These are phyloP conservation scores for Monosporascus ibericus DNA, from an alignment of 2,329 filamentous ascomycete species.

Conservation along the genomic window DNA sequence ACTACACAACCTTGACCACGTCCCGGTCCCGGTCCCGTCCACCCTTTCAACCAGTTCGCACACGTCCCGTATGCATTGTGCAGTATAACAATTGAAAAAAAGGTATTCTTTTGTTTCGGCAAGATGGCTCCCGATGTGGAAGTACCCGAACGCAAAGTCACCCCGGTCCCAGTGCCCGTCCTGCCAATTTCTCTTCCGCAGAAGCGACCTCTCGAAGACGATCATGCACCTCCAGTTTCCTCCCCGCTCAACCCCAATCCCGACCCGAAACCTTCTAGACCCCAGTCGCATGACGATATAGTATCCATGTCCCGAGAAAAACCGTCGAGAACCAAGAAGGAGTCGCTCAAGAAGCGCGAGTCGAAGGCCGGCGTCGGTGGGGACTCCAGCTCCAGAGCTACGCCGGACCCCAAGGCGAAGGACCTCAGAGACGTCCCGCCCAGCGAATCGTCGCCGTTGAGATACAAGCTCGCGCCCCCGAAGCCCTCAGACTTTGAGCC, in stretches of 20 bases:
- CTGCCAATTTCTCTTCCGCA: constrained; percentile 47
- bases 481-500: constrained; percentile 56
- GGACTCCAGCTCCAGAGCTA: constrained; percentile 40
- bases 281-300: constrained; percentile 30
- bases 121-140: constrained; percentile 25
- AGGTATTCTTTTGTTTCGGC: not conserved
- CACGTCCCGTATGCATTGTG: not conserved
- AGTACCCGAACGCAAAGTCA: constrained; percentile 22
- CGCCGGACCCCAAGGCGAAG: constrained; percentile 47
- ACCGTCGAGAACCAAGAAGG: constrained; percentile 53
- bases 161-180: constrained; percentile 20
- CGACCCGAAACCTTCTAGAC: constrained; percentile 32
- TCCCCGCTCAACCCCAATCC: constrained; percentile 69
- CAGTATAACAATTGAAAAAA: not conserved
- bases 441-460: constrained; percentile 45
- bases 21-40: too few relatives aligned
- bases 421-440: constrained; percentile 30
- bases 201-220: constrained; percentile 62
- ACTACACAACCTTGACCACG: too few relatives aligned
- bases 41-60: not conserved
- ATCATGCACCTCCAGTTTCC: constrained; percentile 63
- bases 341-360: constrained; percentile 63
- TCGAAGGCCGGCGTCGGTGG: constrained; percentile 46
- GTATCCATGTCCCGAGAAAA: constrained; percentile 40
- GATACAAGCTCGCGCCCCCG: constrained; percentile 60